Percentiles rank a stretch among this genome's conserved stretches.
phyloP scores from a whole-genome alignment of 2,329 filamentous ascomycete genomes.

The Talaromyces albobiverticillius region DNA sequence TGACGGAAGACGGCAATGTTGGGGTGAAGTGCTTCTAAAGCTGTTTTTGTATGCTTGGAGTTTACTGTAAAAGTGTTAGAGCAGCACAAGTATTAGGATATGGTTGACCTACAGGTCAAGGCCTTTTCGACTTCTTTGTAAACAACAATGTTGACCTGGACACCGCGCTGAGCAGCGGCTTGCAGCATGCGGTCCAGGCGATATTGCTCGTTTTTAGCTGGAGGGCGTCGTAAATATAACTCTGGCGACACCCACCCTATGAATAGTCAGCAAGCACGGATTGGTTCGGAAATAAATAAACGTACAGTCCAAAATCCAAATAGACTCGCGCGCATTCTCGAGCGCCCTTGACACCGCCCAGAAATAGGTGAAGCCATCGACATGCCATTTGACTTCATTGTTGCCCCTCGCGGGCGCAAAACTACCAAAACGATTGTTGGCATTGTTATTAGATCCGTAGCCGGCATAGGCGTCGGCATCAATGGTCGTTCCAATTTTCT shows the following conservation, averaged over 20 bases:
- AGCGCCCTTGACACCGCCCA: slow-evolving; percentile 78
- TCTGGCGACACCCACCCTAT: slow-evolving; percentile 79
- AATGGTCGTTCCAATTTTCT: slow-evolving; percentile 46
- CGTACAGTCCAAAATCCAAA: slow-evolving; percentile 78
- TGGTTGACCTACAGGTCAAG: slow-evolving; percentile 64
- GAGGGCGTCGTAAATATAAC: slow-evolving; percentile 79
- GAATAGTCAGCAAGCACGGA: slow-evolving; percentile 6
- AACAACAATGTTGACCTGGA: slow-evolving; percentile 80
- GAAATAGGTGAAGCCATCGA: slow-evolving; percentile 81
- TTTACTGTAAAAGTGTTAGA: slow-evolving; percentile 47
- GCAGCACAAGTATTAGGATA: slow-evolving; percentile 17
- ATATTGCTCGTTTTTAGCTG: slow-evolving; percentile 76
- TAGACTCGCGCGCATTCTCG: slow-evolving; percentile 70
- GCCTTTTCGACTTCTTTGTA: slow-evolving; percentile 89
- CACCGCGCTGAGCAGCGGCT: slow-evolving; percentile 77
- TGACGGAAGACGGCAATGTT: slow-evolving; percentile 90
- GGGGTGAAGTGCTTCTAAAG: slow-evolving; percentile 70
- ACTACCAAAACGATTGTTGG: slow-evolving; percentile 52
- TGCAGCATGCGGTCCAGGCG: slow-evolving; percentile 79
- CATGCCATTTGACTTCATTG: slow-evolving; percentile 80
- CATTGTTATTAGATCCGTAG: slow-evolving; percentile 33
- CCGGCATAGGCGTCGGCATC: slow-evolving; percentile 49
- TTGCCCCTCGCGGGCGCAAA: slow-evolving; percentile 73
- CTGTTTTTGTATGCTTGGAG: slow-evolving; percentile 74
- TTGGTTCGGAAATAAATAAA: neutral